Conservation (phyloP, 2,329 filamentous ascomycete species). For the Thelonectria rubi region DNA sequence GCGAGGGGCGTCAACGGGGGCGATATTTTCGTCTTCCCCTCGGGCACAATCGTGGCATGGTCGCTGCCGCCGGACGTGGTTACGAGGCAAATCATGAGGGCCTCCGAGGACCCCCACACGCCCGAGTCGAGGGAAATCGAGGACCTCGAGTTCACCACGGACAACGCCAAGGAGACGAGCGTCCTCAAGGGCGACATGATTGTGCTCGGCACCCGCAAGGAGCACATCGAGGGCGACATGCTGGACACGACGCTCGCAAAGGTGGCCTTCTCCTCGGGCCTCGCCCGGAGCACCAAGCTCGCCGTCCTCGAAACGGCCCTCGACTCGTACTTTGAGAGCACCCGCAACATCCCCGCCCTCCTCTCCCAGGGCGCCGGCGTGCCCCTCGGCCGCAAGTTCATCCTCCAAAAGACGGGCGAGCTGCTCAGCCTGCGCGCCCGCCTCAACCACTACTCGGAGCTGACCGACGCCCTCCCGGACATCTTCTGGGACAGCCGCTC, state of each 20-base stretch:
- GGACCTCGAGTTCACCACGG: constrained; percentile 86
- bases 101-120: constrained; percentile 78
- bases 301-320: constrained; percentile 88
- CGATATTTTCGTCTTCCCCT: constrained; percentile 96
- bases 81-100: constrained; percentile 76
- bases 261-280: constrained; percentile 93
- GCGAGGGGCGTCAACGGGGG: constrained; percentile 71
- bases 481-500: constrained; percentile 95
- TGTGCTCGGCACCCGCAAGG: constrained; percentile 79
- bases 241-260: constrained; percentile 81
- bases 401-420: constrained; percentile 93
- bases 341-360: constrained; percentile 80
- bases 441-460: constrained; percentile 94
- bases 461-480: constrained; percentile 94
- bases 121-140: constrained; percentile 80
- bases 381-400: constrained; percentile 71
- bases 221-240: constrained; percentile 54
- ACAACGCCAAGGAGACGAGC: constrained; percentile 76
- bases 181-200: constrained; percentile 88
- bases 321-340: constrained; percentile 85
- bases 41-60: constrained; percentile 93
- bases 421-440: constrained; percentile 88
- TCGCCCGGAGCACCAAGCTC: constrained; percentile 92
- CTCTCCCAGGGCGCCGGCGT: constrained; percentile 69
- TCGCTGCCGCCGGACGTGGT: constrained; percentile 81